phyloP scores from a whole-genome alignment of 1,139 yeast species.

The Komagataea norvegica region DNA sequence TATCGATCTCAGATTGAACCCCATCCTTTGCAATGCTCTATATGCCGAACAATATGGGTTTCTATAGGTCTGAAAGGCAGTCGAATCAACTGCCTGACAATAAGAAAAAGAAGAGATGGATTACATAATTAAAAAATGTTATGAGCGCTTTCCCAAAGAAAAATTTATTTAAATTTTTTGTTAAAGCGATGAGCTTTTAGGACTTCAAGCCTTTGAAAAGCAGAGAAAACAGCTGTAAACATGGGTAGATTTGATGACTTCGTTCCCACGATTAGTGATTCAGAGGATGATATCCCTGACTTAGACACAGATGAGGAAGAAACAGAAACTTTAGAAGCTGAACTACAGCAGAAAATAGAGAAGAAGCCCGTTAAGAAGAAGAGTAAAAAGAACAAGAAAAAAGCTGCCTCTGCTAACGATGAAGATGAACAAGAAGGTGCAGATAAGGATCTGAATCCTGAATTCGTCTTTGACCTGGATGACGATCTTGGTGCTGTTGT shows the following conservation, averaged over 20 bases:
- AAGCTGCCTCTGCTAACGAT: conserved; percentile 24
- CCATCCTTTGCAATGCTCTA: conserved; percentile 2
- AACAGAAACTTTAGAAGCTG: conserved; percentile 4
- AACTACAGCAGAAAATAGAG: conserved; percentile 28
- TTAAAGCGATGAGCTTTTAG: conserved; percentile 12
- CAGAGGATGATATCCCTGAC: conserved; percentile 56
- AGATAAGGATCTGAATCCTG: conserved; percentile 63
- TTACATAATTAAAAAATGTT: neutral
- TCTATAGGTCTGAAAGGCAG: neutral
- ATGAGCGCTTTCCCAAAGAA: neutral
- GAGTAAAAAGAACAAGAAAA: conserved; percentile 30
- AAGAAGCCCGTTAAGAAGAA: conserved; percentile 45
- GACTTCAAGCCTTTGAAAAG: too few relatives aligned
- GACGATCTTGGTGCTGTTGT: conserved; percentile 44
- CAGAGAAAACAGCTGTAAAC: neutral
- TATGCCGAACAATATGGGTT: neutral
- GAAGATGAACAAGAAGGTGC: conserved; percentile 32
- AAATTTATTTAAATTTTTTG: conserved; percentile 4
- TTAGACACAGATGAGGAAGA: conserved; percentile 48
- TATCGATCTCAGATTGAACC: conserved; percentile 6
- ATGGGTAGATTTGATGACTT: conserved; percentile 38
- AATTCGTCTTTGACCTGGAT: conserved; percentile 63
- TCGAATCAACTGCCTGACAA: too few relatives aligned
- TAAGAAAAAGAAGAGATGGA: too few relatives aligned
- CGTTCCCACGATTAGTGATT: conserved; percentile 72